A percentile compares a stretch with the other conserved stretches of the same genome.
Conservation (phyloP, 257 asterid species). For the Solanum raphanifolium region DNA sequence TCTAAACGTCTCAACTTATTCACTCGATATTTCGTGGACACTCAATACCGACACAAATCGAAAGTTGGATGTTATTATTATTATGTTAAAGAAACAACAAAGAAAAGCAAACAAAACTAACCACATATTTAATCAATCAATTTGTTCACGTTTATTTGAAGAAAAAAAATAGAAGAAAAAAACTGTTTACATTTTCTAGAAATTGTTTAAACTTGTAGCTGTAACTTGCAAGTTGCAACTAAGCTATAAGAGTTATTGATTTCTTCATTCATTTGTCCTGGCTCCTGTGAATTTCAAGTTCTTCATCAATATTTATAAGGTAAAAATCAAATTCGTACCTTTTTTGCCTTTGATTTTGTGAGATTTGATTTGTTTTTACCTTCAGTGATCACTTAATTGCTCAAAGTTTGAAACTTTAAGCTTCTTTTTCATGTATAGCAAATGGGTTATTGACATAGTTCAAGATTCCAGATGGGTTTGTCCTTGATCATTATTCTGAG, state of each 20-base stretch:
- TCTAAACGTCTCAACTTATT: no score
- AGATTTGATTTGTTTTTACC: neutral
- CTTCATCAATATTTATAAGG: neutral
- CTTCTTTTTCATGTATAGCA: neutral
- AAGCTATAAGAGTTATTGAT: neutral
- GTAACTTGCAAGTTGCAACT: neutral
- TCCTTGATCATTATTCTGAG: neutral
- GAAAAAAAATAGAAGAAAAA: neutral
- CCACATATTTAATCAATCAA: neutral
- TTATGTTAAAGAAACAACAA: no score
- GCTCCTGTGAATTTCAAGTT: neutral
- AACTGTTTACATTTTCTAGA: neutral
- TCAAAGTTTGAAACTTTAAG: neutral
- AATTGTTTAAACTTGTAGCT: neutral
- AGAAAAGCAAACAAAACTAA: no score
- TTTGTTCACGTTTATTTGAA: neutral
- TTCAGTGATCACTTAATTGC: neutral
- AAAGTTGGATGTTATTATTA: no score
- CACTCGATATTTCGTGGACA: rapidly evolving
- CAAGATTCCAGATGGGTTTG: neutral
- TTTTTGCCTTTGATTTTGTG: neutral
- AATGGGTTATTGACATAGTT: neutral
- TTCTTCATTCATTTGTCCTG: neutral
- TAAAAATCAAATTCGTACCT: neutral
- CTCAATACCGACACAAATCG: no score